Evolutionary conservation across 352 stramenopile species (phyloP).

Genomic region (Phytophthora hybrid): DNA sequence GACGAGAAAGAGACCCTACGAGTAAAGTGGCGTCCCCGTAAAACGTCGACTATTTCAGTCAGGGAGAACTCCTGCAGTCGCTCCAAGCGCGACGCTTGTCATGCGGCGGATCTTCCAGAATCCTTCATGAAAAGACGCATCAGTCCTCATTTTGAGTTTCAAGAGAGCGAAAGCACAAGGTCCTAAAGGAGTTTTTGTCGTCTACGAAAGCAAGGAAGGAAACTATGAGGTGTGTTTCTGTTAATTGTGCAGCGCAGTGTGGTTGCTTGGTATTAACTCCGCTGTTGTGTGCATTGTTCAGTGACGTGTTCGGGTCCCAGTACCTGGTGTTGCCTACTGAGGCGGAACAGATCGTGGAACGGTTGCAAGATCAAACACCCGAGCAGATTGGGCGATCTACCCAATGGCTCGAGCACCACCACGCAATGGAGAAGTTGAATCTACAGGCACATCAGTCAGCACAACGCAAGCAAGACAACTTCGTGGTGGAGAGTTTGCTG

Average conservation of each 20-base stretch:
- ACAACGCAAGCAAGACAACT: conserved; percentile 92
- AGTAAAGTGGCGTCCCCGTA: neutral
- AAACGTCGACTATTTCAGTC: conserved; percentile 24
- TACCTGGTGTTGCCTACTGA: conserved; percentile 85
- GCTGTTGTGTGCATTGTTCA: conserved; percentile 3
- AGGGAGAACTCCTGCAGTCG: conserved; percentile 8
- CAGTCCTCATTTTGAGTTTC: conserved; percentile 26
- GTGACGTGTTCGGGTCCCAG: conserved; percentile 38
- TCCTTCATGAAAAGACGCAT: conserved; percentile 32
- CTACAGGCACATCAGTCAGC: conserved; percentile 93
- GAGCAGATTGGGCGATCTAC: conserved; percentile 64
- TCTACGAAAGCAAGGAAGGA: neutral
- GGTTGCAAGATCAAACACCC: conserved; percentile 63
- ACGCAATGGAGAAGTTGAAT: conserved; percentile 93
- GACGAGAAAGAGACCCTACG: too few species aligned
- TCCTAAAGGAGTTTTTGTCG: neutral
- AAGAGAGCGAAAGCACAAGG: conserved; percentile 6
- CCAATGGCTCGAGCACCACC: conserved; percentile 91
- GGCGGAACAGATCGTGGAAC: conserved; percentile 87
- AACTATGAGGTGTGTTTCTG: conserved; percentile 27
- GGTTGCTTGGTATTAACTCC: conserved; percentile 1
- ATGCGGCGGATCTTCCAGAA: conserved; percentile 34
- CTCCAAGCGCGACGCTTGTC: conserved; percentile 4
- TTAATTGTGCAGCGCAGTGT: neutral
- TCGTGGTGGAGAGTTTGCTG: conserved; percentile 92